Evolutionary conservation across 208 protist species (phyloP).

Genomic region (Trypanosoma vivax): DNA sequence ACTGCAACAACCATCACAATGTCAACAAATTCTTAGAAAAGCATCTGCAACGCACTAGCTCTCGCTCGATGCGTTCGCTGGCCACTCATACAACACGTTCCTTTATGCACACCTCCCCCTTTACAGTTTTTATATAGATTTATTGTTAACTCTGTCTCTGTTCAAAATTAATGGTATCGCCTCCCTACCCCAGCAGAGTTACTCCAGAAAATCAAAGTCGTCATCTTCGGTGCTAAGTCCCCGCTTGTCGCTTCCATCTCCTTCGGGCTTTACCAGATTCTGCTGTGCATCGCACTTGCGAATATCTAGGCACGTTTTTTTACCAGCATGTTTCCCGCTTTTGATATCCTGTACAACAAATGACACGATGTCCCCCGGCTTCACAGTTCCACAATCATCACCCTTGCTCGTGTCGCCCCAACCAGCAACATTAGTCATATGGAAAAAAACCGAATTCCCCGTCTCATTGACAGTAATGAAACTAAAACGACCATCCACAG

Average conservation of each 20-base stretch:
- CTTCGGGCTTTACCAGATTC: not conserved
- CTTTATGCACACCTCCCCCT: no score
- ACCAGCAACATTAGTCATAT: conserved; percentile 30
- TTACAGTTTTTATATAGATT: no score
- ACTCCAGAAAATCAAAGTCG: conserved; percentile 41
- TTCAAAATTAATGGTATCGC: not conserved
- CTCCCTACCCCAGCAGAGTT: not conserved
- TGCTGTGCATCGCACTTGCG: not conserved
- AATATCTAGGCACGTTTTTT: conserved; percentile 57
- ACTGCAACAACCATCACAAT: no score
- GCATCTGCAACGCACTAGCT: no score
- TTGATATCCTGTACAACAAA: conserved; percentile 53
- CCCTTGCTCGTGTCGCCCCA: not conserved
- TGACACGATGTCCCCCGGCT: conserved; percentile 43
- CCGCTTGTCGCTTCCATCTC: not conserved
- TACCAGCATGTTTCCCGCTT: conserved; percentile 60
- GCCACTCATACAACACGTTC: no score
- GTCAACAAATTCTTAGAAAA: no score
- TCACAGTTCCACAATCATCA: conserved; percentile 6
- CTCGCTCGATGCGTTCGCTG: no score
- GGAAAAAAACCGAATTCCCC: conserved; percentile 78
- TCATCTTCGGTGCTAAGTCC: conserved; percentile 14
- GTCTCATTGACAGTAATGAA: conserved; percentile 62
- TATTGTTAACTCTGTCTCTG: not conserved
- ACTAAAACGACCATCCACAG: conserved; percentile 36